Base-by-base conservation (phyloP, 1,284 basidiomycete genomes). In the Naganishia cerealis region DNA sequence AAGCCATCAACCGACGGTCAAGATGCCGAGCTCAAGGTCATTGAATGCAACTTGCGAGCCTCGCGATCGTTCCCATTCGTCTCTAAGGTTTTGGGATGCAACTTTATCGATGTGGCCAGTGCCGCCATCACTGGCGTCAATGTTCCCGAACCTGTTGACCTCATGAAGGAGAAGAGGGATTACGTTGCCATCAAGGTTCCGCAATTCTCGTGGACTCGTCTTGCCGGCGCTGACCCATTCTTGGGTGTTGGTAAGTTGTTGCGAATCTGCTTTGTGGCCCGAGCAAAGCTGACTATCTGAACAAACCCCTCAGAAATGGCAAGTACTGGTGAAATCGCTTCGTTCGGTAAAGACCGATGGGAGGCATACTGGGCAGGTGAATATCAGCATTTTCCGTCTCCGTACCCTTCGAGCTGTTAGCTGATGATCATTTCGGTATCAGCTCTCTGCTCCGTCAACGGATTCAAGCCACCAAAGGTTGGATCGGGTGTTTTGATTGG, bases 21-120 rank as follows among this genome's bases (percentile, higher is more conserved):
- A 29, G 79, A 79, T 68, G 84, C 88, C 67, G 82, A 83, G 71
- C 87, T 99, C 75, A 99, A 97, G 85, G 95, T 99, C 72, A 99
- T 99, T 73, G 95, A 99, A 82, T 99, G 96, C 82, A 99, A 99
- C 82, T 84, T 99, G 65, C 92, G 96, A 73, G 96, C 96, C 33
- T 96, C 94, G 55, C 88, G 96, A 54, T 96, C 92, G 57, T 99
- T 98, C 90, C 96, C 96, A 73, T 99, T 99, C 83, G 96, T 99
- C 7, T 95, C 92, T 72, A 99, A 99, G 84, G 96, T 99, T 24
- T 86, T 98, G 63, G 95, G 93, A 56, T 88, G 89, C 81, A 97
- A 99, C 85, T 98, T 98, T 80, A 94, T 99, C 75, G 92, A 98
- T 73, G 54, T 61, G 38, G 96, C 96, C 4, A 92, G 95, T 7